Conservation (phyloP, 1,284 basidiomycete genomes). For the Papiliotrema laurentii region DNA sequence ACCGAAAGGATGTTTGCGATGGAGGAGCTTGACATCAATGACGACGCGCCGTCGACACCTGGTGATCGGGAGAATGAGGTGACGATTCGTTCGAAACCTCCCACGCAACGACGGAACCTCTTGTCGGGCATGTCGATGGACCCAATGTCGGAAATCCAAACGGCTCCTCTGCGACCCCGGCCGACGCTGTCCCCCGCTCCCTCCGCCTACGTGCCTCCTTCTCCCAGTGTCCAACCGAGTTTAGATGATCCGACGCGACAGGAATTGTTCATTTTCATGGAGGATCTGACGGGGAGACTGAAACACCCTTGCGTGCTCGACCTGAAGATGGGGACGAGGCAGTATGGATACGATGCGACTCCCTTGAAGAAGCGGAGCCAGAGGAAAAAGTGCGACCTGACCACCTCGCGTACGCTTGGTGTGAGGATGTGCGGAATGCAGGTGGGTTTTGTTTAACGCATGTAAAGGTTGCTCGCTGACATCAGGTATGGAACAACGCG, state of each 20-base stretch:
- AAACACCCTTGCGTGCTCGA: constrained; percentile 94
- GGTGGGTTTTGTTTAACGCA: constrained; percentile 54
- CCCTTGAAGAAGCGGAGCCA: constrained; percentile 93
- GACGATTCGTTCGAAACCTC: constrained; percentile 13
- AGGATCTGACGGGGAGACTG: constrained; percentile 92
- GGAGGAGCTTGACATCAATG: constrained; percentile 46
- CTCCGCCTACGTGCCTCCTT: constrained; percentile 24
- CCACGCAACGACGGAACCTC: background rate
- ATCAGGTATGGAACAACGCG: constrained; percentile 81
- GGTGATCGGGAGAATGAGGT: background rate
- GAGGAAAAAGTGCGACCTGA: constrained; percentile 94
- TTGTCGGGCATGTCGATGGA: background rate
- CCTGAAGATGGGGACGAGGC: constrained; percentile 97
- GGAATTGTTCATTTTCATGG: constrained; percentile 98
- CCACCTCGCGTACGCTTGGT: constrained; percentile 84
- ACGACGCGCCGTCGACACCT: constrained; percentile 15
- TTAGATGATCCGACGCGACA: constrained; percentile 62
- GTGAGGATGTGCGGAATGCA: constrained; percentile 98
- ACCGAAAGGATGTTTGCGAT: constrained; percentile 47
- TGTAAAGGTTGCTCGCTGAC: background rate
- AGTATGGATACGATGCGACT: constrained; percentile 95
- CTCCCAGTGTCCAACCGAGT: constrained; percentile 19
- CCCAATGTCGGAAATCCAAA: constrained; percentile 2
- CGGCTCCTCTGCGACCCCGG: background rate
- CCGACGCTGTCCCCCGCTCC: background rate